Evolutionary conservation across 2,329 filamentous ascomycete genomes (phyloP).

Genomic region (Aspergillus sp.): DNA sequence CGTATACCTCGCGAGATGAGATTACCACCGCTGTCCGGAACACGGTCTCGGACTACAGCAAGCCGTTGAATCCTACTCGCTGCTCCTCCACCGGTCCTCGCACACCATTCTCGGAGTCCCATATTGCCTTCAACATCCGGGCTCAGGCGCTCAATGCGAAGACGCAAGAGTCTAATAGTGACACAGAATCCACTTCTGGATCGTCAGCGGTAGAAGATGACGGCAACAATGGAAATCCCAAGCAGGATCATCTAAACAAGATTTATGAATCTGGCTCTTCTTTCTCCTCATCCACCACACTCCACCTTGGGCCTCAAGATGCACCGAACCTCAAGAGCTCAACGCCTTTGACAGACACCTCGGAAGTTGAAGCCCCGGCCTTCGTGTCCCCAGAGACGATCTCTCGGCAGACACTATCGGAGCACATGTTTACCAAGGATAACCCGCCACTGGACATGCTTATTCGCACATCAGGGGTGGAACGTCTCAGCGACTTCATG

Average conservation of each 20-base stretch:
- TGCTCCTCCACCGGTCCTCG: conserved; percentile 30
- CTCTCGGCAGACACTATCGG: conserved; percentile 68
- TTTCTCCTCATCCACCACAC: conserved; percentile 42
- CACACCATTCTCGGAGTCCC: conserved; percentile 75
- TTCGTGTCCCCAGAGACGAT: conserved; percentile 80
- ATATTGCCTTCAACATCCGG: conserved; percentile 78
- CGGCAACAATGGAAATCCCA: conserved; percentile 35
- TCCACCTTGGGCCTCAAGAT: conserved; percentile 31
- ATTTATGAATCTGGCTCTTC: conserved; percentile 30
- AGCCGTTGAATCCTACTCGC: conserved; percentile 48
- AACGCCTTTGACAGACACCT: conserved; percentile 23
- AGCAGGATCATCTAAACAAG: conserved; percentile 12
- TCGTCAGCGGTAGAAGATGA: conserved; percentile 20
- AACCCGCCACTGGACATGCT: conserved; percentile 86
- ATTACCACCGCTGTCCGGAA: conserved; percentile 83
- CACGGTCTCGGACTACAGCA: conserved; percentile 80
- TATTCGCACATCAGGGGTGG: conserved; percentile 84
- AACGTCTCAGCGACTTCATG: conserved; percentile 94
- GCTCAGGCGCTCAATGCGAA: conserved; percentile 39
- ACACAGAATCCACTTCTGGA: conserved; percentile 37
- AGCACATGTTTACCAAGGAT: conserved; percentile 79
- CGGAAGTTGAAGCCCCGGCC: conserved; percentile 20
- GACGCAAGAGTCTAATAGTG: conserved; percentile 37
- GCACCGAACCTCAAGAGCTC: conserved; percentile 27
- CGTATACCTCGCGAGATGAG: conserved; percentile 91